Base-by-base conservation (phyloP, 768 basidiomycete genomes). In the Lentinula sp. region DNA sequence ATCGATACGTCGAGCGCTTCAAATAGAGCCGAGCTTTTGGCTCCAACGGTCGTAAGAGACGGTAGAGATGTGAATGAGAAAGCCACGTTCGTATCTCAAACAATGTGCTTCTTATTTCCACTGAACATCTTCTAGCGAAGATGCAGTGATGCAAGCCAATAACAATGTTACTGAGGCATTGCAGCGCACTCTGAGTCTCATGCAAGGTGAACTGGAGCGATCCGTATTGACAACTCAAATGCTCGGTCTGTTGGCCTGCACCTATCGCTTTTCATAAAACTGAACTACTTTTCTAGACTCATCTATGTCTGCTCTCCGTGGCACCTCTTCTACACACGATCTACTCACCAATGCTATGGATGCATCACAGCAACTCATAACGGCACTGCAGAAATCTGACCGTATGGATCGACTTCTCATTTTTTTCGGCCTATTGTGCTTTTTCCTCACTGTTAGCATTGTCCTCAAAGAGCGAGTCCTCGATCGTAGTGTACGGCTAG, bases 131-230 rank as follows among this genome's bases (percentile, higher is more conserved):
- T 45, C 53, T 50, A 89, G 88, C 7, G 93, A 94, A 64, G 95
- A 97, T 65, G 81, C 81, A 0, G 80, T 99, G 11, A 94, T 95
- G 88, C 86, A 86, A 64, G 87, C 93, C n/a, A 93, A 87, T 59
- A 82, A 89, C 63, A 84, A 95, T 63, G 92, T 99, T 9, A 98
- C 95, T 1, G 88, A 91, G 21, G 85, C 92, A 3, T 77, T 98
- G 8, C 85, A 91, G 51, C 83, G 95, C 39, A 98, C 95, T 3
- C 82, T 93, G 40, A 79, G 76, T 11, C 75, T 93, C 4, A 93
- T 99, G 92, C 93, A 96, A 73, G 84, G 83, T 43, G 97, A 98
- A 68, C 85, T 99, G 2, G 92, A 98, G 68, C 84, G 86, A 23
- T 95, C 92, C 0, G 91, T 95, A 5, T 79, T 96, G 53, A 85